These are phyloP conservation scores for Anisodus tanguticus DNA, from an alignment of 257 asterid genomes.

Conservation along the genomic window DNA sequence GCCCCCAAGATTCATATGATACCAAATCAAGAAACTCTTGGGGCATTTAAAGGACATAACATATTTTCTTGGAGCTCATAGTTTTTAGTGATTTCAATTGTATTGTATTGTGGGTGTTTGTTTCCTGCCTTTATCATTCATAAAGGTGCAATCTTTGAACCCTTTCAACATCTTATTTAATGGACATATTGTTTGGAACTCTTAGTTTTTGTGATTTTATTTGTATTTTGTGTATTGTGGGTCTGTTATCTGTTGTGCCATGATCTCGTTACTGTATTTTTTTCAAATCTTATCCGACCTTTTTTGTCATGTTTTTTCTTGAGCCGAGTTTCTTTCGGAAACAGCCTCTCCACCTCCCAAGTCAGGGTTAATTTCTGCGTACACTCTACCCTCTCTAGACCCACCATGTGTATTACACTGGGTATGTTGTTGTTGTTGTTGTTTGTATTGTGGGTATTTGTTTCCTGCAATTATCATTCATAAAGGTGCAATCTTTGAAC, in stretches of 20 bases:
- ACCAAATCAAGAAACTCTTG: not conserved
- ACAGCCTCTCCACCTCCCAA: too few species aligned
- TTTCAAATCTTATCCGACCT: too few species aligned
- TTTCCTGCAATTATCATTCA: not conserved
- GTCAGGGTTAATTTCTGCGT: too few species aligned
- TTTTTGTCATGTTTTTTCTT: too few species aligned
- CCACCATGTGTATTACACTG: too few species aligned
- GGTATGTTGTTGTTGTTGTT: too few species aligned
- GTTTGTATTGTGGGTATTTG: too few species aligned
- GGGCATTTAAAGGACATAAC: not conserved
- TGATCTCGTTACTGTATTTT: too few species aligned
- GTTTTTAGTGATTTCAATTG: not conserved
- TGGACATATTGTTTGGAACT: not conserved
- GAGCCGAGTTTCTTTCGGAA: too few species aligned
- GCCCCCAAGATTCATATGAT: not conserved
- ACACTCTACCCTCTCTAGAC: too few species aligned
- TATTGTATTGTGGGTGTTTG: not conserved
- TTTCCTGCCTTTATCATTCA: not conserved
- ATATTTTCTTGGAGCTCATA: not conserved
- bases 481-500: not conserved
- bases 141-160: slow-evolving; percentile 28
- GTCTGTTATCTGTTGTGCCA: not conserved
- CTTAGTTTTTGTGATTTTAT: not conserved
- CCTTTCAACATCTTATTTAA: too few species aligned
- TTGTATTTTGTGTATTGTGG: not conserved